phyloP scores from a whole-genome alignment of 768 basidiomycete genomes.

The Epithele typhae region DNA sequence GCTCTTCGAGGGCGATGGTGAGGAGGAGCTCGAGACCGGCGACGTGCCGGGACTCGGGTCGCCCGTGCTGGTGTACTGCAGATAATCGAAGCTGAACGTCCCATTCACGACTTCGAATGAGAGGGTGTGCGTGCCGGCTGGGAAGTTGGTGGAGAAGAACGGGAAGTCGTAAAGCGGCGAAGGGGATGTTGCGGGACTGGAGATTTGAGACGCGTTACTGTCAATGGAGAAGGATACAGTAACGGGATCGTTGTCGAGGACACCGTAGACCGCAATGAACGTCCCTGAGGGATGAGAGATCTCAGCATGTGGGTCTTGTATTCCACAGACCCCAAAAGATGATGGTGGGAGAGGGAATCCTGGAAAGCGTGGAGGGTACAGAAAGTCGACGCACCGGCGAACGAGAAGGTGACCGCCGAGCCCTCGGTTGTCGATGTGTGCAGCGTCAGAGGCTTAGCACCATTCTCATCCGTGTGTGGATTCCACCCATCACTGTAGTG shows the following conservation, averaged over 20 bases:
- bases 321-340: neutral
- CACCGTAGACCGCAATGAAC: slow-evolving; percentile 13
- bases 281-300: slow-evolving; percentile 6
- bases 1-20: neutral
- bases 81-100: slow-evolving; percentile 10
- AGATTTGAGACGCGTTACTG: neutral
- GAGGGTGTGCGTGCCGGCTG: slow-evolving; percentile 10
- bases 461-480: neutral
- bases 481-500: slow-evolving; percentile 1
- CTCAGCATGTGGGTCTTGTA: too few relatives aligned
- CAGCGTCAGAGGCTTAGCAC: neutral
- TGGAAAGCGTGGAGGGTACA: neutral
- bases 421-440: slow-evolving; percentile 9
- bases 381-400: slow-evolving; percentile 12
- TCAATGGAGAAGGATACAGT: slow-evolving; percentile 7
- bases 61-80: slow-evolving; percentile 5
- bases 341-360: neutral
- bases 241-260: slow-evolving; percentile 1
- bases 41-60: neutral
- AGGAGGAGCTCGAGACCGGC: neutral
- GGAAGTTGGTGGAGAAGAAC: slow-evolving; percentile 9
- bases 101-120: slow-evolving; percentile 5
- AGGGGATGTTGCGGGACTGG: neutral
- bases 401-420: slow-evolving; percentile 10
- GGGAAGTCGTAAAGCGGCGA: slow-evolving; percentile 4